Evolutionary conservation across 495 filamentous ascomycete genomes (phyloP), one percentile per base, ranked within the genome.

Genomic region (Hyaloscypha bicolor): DNA sequence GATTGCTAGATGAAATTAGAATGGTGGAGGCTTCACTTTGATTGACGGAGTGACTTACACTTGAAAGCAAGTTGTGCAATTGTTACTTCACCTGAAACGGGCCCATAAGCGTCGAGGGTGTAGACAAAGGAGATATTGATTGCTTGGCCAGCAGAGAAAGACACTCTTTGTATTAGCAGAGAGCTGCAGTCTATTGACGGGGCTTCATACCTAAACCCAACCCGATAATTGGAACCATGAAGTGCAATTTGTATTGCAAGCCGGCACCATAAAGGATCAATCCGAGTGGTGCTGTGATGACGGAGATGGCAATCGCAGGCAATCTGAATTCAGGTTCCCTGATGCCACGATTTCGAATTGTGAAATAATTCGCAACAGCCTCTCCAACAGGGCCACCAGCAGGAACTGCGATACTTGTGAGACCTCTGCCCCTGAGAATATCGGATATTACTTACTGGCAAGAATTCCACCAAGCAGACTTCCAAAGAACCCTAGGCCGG

Each of bases 301-400:
- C 68, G 45, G 77, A 76, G 3, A 81, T 75, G 39, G 76, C 70
- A 29, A 82, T 80, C 25, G 80, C 78, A 4, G 82, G 82, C 12
- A 86, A 76, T 14, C 84, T 76, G 79, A 85, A 83, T 62, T 86
- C 84, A 0, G 84, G 84, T 33, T 85, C 79, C 16, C 83, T 74
- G 39, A 85, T 77, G 35, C 84, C 84, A 2, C 74, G 71, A 63
- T 85, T 85, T 9, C 84, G 76, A 37, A 72, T 73, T 0, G 84
- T 85, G 62, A 84, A 77, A 62, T 73, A 79, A 63, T 86, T 80
- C 9, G 84, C 82, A 2, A 81, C 71, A 69, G 72, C 74, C 68
- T 86, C 84, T n/a, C 79, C 82, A 4, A 84, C 70, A 33, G 77
- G 67, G 1, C 84, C 83, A 42, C 84, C 81, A 21, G 79, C 77